Evolutionary conservation across 768 basidiomycete genomes (phyloP).

Genomic region (Tricholoma flavovirens): DNA sequence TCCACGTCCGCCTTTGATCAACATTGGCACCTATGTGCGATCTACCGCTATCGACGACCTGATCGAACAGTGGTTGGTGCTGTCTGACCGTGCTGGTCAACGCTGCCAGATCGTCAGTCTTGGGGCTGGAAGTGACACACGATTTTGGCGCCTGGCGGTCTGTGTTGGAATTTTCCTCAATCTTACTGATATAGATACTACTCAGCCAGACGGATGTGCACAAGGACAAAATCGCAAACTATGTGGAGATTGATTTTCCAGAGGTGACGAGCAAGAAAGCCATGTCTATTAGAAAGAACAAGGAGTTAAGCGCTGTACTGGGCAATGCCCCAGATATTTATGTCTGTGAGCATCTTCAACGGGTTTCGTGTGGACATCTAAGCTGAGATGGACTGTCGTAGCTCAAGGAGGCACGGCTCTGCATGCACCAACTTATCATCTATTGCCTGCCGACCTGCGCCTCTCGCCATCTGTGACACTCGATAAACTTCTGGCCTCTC

Average conservation of each 20-base stretch:
- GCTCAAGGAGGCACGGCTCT: conserved; percentile 60
- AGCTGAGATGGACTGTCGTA: conserved; percentile 19
- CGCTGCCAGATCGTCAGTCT: conserved; percentile 86
- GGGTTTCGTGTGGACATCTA: conserved; percentile 3
- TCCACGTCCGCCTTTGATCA: conserved; percentile 83
- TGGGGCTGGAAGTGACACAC: conserved; percentile 92
- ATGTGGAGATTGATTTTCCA: conserved; percentile 89
- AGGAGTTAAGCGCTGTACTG: conserved; percentile 44
- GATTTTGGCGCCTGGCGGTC: conserved; percentile 89
- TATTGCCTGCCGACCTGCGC: conserved; percentile 78
- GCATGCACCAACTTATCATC: conserved; percentile 52
- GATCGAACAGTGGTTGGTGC: conserved; percentile 57
- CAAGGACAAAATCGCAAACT: conserved; percentile 45
- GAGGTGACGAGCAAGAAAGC: conserved; percentile 82
- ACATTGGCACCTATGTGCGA: conserved; percentile 89
- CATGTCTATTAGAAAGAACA: conserved; percentile 69
- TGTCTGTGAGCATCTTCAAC: conserved; percentile 30
- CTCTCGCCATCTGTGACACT: conserved; percentile 45
- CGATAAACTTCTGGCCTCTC: conserved; percentile 27
- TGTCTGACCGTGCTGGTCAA: conserved; percentile 36
- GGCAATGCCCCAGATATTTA: conserved; percentile 38
- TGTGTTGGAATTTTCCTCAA: conserved; percentile 25
- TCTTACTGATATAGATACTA: conserved; percentile 5
- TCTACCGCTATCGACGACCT: conserved; percentile 75
- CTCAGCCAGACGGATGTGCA: conserved; percentile 51